Conservation (phyloP, 805 yeast genomes). For the Lachancea mirantina region DNA sequence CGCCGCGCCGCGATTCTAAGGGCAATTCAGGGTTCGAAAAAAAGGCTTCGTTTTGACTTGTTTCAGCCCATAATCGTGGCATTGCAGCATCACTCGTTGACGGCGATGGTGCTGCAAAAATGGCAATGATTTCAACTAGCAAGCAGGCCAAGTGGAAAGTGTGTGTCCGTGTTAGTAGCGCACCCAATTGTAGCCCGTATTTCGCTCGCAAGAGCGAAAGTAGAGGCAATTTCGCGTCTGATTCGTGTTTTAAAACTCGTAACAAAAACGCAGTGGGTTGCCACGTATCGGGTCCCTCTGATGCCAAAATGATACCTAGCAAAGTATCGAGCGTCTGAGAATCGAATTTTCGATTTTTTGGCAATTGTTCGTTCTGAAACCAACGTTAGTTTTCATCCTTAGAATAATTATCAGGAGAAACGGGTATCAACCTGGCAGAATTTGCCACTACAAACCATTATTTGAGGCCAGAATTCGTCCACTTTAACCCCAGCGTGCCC, state of each 20-base stretch:
- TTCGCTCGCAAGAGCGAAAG: constrained; percentile 10
- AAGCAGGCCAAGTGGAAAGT: constrained; percentile 20
- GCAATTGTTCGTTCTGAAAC: too few species aligned
- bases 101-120: constrained; percentile 9
- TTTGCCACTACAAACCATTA: too few species aligned
- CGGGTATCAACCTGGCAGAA: too few species aligned
- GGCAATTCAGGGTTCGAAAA: constrained; percentile 16
- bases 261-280: constrained; percentile 15
- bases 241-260: constrained; percentile 8
- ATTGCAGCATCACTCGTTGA: constrained; percentile 10
- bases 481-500: too few species aligned
- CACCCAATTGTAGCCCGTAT: constrained; percentile 12
- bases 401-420: too few species aligned
- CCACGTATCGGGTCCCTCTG: constrained; percentile 15
- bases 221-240: too few species aligned
- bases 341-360: too few species aligned
- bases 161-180: constrained; percentile 11
- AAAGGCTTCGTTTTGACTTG: constrained; percentile 10
- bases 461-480: too few species aligned
- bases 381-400: too few species aligned
- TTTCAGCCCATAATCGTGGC: constrained; percentile 17
- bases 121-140: constrained; percentile 14
- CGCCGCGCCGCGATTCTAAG: constrained; percentile 12
- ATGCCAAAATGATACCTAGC: constrained; percentile 11
- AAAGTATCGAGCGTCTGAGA: constrained; percentile 9